Base-by-base conservation (phyloP, 2,329 filamentous ascomycete species). In the Sphaerostilbella broomeana region DNA sequence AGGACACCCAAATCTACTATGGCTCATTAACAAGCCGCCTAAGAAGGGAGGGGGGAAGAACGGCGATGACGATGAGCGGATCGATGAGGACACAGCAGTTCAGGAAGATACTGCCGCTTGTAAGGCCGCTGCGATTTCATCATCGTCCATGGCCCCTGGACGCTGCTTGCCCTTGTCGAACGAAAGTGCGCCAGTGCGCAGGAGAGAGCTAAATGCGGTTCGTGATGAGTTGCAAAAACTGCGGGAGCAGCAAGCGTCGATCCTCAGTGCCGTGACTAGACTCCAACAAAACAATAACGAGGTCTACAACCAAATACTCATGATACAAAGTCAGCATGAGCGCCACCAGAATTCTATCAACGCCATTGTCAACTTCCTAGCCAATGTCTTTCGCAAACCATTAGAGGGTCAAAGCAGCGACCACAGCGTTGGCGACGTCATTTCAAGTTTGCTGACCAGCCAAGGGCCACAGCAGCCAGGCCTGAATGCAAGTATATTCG, bases 341-440 rank as follows among this genome's bases (percentile, higher is more conserved):
- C 81, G 92, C n/a, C 92, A 98, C 55, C 92, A 98, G 58, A 95
- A 90, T 58, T 95, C 90, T 1, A 97, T 98, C 63, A 97, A 95
- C 56, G 90, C 90, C 13, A 97, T 98, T 46, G 73, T 98, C 28
- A 94, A 89, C 35, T 97, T 98, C 61, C 73, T 98, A 13, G 92
- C 90, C 32, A 97, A 94, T 10, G 90, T 98, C 28, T 98, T 97
- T 64, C 84, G 94, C 47, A 84, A 94, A 55, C 94, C 87, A 47
- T 67, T 98, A 34, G 89, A 95, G 57, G 86, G 88, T 24, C 84
- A 90, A 51, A 81, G 80, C 22, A 75, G 76, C 13, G 72, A 77
- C 2, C 79, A 86, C 54, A 90, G 86, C 45, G 75, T 97, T 28
- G 80, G 84, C 40, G 89, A 94, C 50, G 82, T 95, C 56, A 85